These are phyloP conservation scores for Ogataea chonburiensis DNA, from an alignment of 805 yeast species.

Conservation along the genomic window DNA sequence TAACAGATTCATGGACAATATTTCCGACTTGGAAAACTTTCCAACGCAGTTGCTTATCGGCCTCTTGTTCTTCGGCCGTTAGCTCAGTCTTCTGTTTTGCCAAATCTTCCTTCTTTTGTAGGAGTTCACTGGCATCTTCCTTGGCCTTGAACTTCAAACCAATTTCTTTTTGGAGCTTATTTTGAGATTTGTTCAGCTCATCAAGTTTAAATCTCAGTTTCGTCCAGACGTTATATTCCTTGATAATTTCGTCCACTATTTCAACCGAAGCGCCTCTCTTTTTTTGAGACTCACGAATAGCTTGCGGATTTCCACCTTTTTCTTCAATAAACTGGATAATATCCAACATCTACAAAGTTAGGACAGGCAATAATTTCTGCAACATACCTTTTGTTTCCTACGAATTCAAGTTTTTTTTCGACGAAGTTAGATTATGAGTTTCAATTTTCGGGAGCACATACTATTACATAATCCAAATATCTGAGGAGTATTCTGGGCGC, in stretches of 20 bases:
- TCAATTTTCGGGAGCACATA: too few species aligned
- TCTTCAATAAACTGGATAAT: constrained; percentile 89
- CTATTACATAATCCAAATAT: not conserved
- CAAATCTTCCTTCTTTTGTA: constrained; percentile 76
- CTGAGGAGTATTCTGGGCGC: too few species aligned
- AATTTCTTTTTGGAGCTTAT: constrained; percentile 88
- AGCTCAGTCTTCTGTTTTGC: constrained; percentile 68
- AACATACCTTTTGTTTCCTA: not conserved
- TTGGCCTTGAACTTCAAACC: constrained; percentile 91
- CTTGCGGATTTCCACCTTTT: constrained; percentile 95
- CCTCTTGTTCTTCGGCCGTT: constrained; percentile 67
- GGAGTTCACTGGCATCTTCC: constrained; percentile 86
- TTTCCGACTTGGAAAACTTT: constrained; percentile 93
- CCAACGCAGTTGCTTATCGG: constrained; percentile 68
- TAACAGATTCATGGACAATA: constrained; percentile 89
- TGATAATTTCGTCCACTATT: constrained; percentile 91
- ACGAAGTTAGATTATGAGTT: constrained; percentile 1
- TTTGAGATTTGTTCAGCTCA: constrained; percentile 82
- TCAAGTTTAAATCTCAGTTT: constrained; percentile 86
- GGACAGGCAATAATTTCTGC: too few species aligned
- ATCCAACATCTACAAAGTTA: constrained; percentile 67
- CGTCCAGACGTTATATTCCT: constrained; percentile 91
- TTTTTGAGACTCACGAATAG: constrained; percentile 80
- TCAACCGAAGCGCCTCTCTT: constrained; percentile 96
- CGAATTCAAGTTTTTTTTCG: not conserved